These are phyloP conservation scores for Schizonepeta tenuifolia DNA, from an alignment of 257 asterid genomes.

Conservation along the genomic window DNA sequence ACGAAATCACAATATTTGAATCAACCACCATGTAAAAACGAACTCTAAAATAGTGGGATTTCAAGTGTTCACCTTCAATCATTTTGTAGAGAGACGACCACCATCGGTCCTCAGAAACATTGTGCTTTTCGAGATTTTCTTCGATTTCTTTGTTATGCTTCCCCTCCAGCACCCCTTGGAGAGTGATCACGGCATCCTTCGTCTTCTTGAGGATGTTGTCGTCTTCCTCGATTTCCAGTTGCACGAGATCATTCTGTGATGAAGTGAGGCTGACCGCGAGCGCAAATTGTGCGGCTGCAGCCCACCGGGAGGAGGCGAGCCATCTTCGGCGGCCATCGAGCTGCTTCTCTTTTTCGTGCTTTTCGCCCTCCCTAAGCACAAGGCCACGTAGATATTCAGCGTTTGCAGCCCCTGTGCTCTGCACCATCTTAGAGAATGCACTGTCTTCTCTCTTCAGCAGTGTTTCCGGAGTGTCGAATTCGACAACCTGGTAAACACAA, in stretches of 20 bases:
- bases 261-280: slow-evolving; percentile 85
- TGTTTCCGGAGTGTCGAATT: slow-evolving; percentile 75
- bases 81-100: slow-evolving; percentile 87
- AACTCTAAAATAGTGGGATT: neutral
- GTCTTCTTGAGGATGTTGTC: slow-evolving; percentile 73
- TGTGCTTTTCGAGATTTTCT: slow-evolving; percentile 71
- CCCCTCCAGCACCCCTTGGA: slow-evolving; percentile 90
- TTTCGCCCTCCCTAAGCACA: slow-evolving; percentile 52
- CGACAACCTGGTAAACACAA: slow-evolving; percentile 61
- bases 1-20: neutral
- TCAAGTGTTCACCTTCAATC: slow-evolving; percentile 69
- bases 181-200: slow-evolving; percentile 85
- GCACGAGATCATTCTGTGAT: slow-evolving; percentile 81
- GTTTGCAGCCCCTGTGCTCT: slow-evolving; percentile 93
- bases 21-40: neutral
- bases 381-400: slow-evolving; percentile 83
- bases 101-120: slow-evolving; percentile 83
- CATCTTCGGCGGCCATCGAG: slow-evolving; percentile 80
- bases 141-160: slow-evolving; percentile 75
- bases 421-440: slow-evolving; percentile 95
- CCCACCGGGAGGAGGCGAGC: slow-evolving; percentile 96
- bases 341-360: slow-evolving; percentile 46
- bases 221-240: slow-evolving; percentile 60
- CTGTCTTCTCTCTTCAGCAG: slow-evolving; percentile 70
- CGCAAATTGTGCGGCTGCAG: slow-evolving; percentile 91